Base-by-base conservation (phyloP, 2,329 filamentous ascomycete species). In the Raffaelea albimanens region DNA sequence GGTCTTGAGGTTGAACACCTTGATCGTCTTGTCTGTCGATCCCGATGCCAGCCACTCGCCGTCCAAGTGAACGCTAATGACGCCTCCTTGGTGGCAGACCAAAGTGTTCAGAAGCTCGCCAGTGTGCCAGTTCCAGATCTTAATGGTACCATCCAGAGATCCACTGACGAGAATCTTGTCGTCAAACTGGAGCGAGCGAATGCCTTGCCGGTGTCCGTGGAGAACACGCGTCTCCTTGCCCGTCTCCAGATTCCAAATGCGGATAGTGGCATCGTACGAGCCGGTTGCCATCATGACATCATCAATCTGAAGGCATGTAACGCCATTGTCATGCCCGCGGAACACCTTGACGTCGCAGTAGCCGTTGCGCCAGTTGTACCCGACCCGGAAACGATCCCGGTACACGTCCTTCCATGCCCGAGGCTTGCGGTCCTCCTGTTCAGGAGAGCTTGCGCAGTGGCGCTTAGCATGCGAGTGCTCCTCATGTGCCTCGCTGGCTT, bases 391-490 rank as follows among this genome's bases (percentile, higher is more conserved):
- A 11, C 63, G 80, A 63, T 96, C 91, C 53, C 88, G 86, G 69
- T 98, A 98, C 1, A 98, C 87, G 52, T 95, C 89, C 65, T 98
- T 98, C 93, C 93, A 98, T 0, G 85, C 89, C 25, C 88, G 68
- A 44, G 74, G 75, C 52, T 71, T 74, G 22, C 69, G 72, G 50
- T 73, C 69, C 11, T 39, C 41, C 19, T 53, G 14, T 45, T 5
- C 21, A 11, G 4, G 8, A 8, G 34, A 8, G 20, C 55, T 51
- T n/a, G 56, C 56, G 22, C 61, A 63, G 16, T 56, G 61, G 13
- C 67, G 62, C 56, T 70, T 69, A n/a, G 56, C 47, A 11, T 52
- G 50, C 3, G 53, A 45, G 21, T 47, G 54, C n/a, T 55, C 53
- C n/a, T 57, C 55, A 18, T 63, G 59, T 0, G 52, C 42, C 8